Base-by-base conservation (phyloP, 2,329 filamentous ascomycete genomes). In the Trichophyton schoenleinii region DNA sequence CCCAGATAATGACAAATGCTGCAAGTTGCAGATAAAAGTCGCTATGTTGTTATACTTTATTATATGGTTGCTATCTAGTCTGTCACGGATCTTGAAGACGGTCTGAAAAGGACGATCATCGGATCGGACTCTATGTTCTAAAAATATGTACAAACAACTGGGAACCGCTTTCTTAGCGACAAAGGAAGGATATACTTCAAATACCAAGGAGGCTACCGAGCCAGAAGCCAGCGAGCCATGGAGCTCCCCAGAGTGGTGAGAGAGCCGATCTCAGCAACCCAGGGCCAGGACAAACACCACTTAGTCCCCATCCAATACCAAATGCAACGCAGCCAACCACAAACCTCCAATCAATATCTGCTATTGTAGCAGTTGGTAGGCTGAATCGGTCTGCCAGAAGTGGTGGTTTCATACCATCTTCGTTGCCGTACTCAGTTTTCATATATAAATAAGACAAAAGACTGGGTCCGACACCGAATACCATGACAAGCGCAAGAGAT, bases 271-370 rank as follows among this genome's bases (percentile, higher is more conserved):
- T 75, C 65, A 81, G 62, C 15, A 80, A 68, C 0, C 77, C 79
- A 7, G 80, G 79, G 0, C 80, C 80, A 9, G 80, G 80, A 67
- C 80, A 82, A 1, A 78, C 74, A 1, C 80, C 80, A 11, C 70
- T 72, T 63, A 80, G 64, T 0, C 80, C 80, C 79, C 80, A 82
- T 0, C 75, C 78, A 28, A 80, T 59, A 0, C 80, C 80, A 68
- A 81, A 82, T 1, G 72, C 70, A 20, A 70, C 71, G 2, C 78
- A 75, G 1, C 80, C 80, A 2, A 71, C 66, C 11, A 81, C 64
- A 65, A 82, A 79, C 44, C 71, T 75, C 70, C 71, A 74, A 66
- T 81, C 77, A 11, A 79, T 76, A 64, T 80, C 78, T 18, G 71
- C 71, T 13, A 78, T 67, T 0, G 74, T 78, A 20, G 75, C 74